Base-by-base conservation (phyloP, 2,329 filamentous ascomycete genomes). In the Akanthomyces dipterigenus region DNA sequence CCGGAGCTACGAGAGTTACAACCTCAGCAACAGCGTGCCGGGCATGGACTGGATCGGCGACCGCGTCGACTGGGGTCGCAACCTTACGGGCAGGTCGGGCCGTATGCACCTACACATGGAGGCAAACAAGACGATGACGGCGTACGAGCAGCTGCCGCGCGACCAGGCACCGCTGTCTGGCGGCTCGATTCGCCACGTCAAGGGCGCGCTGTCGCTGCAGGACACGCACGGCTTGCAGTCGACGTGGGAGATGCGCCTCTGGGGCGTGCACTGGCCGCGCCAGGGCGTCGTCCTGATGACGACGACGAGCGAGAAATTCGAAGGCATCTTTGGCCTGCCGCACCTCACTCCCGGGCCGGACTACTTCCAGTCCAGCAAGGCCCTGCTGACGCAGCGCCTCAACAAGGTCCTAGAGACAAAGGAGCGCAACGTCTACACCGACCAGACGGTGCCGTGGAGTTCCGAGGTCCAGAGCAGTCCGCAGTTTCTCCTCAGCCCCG, bases 241-340 rank as follows among this genome's bases (percentile, higher is more conserved):
- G 69, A 89, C 85, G 66, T 93, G 89, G 86, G 88, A 93, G 66
- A 86, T 96, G 76, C 82, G 84, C 56, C 76, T 96, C 55, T 88
- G 91, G 73, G 95, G 95, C 3, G 82, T 96, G 4, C 93, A 98
- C 76, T 96, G 92, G 80, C 87, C 89, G 42, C 82, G 83, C n/a
- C 84, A 89, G 64, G 95, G 95, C 1, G 84, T 86, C 16, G 84
- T 95, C 55, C 77, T 98, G 40, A 77, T 98, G 70, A 90, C 89
- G 1, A 97, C 93, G 0, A 93, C 92, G 53, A 97, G 92, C 73
- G 90, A 96, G 70, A 97, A 96, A 77, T 95, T 95, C 69, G 86
- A 88, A n/a, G 93, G 95, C 48, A 88, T 98, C 61, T 96, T 96
- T 72, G 89, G 88, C 2, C 77, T 98, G 51, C 93, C 95, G 28